These are phyloP conservation scores for Xerocomus potaroensis DNA, from an alignment of 768 basidiomycete genomes.

Conservation along the genomic window DNA sequence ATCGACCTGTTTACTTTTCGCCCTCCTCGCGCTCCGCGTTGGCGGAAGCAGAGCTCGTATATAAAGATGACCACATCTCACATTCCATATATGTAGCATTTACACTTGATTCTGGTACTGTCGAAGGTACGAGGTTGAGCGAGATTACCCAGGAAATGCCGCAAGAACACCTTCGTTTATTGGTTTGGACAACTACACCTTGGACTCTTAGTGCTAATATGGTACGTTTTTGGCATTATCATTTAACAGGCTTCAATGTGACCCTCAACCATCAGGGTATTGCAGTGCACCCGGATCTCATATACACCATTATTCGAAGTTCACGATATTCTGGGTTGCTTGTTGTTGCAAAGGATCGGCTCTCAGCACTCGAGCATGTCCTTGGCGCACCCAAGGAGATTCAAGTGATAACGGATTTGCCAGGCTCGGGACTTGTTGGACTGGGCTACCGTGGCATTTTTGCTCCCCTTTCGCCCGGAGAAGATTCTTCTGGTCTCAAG, in stretches of 20 bases:
- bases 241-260: not conserved
- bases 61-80: constrained; percentile 85
- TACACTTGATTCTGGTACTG: constrained; percentile 41
- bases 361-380: constrained; percentile 32
- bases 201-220: constrained; percentile 97
- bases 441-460: constrained; percentile 63
- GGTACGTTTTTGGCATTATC: constrained; percentile 43
- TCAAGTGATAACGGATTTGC: constrained; percentile 19
- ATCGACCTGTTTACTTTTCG: constrained; percentile 91
- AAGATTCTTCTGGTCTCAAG: constrained; percentile 21
- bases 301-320: constrained; percentile 52
- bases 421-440: constrained; percentile 50
- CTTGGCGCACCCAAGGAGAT: constrained; percentile 21
- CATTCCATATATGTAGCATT: constrained; percentile 86
- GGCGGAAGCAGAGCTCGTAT: constrained; percentile 91
- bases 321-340: constrained; percentile 28
- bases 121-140: constrained; percentile 10
- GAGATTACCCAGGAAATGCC: constrained; percentile 31
- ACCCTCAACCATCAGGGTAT: constrained; percentile 60
- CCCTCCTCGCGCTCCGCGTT: constrained; percentile 92
- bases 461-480: constrained; percentile 21
- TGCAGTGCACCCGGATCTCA: constrained; percentile 71
- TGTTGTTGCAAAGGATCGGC: constrained; percentile 51
- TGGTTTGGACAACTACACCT: constrained; percentile 97
- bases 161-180: constrained; percentile 42